phyloP scores from a whole-genome alignment of 495 filamentous ascomycete species.

The Xylaria longipes region DNA sequence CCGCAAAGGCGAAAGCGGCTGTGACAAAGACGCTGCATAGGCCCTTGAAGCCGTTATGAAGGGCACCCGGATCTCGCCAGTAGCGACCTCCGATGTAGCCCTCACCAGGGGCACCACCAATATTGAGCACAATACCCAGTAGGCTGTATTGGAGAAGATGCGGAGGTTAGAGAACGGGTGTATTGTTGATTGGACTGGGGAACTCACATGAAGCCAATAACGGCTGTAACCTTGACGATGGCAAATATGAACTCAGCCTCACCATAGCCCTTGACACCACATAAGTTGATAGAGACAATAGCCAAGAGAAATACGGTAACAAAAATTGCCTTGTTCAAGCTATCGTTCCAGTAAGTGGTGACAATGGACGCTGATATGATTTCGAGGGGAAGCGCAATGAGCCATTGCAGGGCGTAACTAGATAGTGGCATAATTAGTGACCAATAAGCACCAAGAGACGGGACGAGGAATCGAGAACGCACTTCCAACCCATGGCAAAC shows the following conservation, averaged over 20 bases:
- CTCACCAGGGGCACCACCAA: conserved; percentile 75
- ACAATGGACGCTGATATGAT: conserved; percentile 91
- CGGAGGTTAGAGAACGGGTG: background rate
- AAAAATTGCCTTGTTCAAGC: conserved; percentile 75
- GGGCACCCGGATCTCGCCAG: conserved; percentile 87
- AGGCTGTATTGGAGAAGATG: conserved; percentile 53
- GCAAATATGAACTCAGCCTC: conserved; percentile 92
- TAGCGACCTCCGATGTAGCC: conserved; percentile 84
- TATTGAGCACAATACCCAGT: conserved; percentile 78
- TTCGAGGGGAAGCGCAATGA: conserved; percentile 85
- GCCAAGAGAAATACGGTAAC: conserved; percentile 80
- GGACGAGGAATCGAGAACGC: conserved; percentile 36
- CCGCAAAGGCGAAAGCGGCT: conserved; percentile 89
- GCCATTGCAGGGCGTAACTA: conserved; percentile 93
- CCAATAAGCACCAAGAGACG: background rate
- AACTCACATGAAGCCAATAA: conserved; percentile 85
- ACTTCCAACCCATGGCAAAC: conserved; percentile 98
- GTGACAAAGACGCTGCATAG: conserved; percentile 93
- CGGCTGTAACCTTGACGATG: conserved; percentile 82
- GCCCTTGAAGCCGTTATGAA: conserved; percentile 92
- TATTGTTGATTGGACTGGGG: background rate
- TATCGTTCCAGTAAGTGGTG: conserved; percentile 79
- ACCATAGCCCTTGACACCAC: conserved; percentile 86
- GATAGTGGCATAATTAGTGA: conserved; percentile 11
- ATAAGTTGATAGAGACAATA: conserved; percentile 82